These are phyloP conservation scores for Solanum corneliomulleri DNA, from an alignment of 257 asterid genomes.

Conservation along the genomic window DNA sequence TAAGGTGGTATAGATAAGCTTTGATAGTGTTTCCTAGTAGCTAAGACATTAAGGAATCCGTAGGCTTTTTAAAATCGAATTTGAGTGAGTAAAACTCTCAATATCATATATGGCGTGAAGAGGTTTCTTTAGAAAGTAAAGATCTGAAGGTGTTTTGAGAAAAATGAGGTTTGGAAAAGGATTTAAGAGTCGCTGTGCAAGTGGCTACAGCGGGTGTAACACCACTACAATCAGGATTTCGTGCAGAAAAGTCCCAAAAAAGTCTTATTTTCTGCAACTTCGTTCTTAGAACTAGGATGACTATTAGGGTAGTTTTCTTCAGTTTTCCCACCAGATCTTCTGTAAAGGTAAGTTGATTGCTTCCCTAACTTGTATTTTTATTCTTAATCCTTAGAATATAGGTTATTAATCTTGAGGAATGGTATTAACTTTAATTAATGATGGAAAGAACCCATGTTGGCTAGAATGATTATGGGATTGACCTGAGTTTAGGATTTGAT, in stretches of 20 bases:
- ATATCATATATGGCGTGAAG: neutral
- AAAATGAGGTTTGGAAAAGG: neutral
- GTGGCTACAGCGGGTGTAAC: neutral
- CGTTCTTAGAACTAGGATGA: neutral
- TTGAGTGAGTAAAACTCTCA: neutral
- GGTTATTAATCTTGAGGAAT: neutral
- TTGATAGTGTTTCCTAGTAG: neutral
- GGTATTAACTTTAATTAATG: neutral
- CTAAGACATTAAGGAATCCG: neutral
- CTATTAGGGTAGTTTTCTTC: neutral
- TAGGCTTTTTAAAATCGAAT: too few species aligned
- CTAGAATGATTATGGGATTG: neutral
- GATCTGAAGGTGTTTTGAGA: neutral
- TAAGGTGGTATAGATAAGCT: neutral
- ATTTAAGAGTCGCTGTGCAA: neutral
- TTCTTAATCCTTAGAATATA: neutral
- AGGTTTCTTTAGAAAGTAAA: neutral
- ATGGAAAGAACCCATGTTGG: neutral
- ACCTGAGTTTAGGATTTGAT: neutral
- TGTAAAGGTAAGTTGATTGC: neutral
- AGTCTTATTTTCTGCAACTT: neutral
- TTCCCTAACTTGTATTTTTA: neutral
- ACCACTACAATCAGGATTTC: neutral
- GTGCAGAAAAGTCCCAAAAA: neutral
- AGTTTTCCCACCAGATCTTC: neutral